Evolutionary conservation across 352 stramenopile genomes (phyloP).

Genomic region (Pythium apleroticum): DNA sequence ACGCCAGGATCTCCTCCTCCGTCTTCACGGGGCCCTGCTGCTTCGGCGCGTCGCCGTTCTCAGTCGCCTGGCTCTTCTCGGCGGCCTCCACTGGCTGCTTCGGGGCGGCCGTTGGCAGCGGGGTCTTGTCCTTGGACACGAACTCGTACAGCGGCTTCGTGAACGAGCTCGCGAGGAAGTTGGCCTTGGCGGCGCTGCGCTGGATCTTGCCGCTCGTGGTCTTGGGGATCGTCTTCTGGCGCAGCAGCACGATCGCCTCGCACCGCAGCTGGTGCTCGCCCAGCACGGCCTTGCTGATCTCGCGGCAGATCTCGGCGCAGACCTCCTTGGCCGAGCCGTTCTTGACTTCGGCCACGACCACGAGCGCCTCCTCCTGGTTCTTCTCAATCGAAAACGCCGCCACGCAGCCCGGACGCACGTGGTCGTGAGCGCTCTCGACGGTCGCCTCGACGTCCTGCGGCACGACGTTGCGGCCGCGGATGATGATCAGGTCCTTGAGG

Average conservation of each 20-base stretch:
- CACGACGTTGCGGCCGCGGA: conserved; percentile 75
- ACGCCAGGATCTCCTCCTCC: conserved; percentile 66
- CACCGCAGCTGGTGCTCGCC: conserved; percentile 73
- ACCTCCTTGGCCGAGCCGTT: conserved; percentile 55
- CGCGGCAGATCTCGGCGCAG: conserved; percentile 51
- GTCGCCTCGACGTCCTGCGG: conserved; percentile 79
- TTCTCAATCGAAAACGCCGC: conserved; percentile 83
- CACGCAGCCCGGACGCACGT: conserved; percentile 70
- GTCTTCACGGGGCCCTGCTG: conserved; percentile 48
- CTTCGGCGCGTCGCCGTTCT: conserved; percentile 24
- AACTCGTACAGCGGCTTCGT: conserved; percentile 55
- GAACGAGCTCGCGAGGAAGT: conserved; percentile 45
- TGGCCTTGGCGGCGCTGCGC: conserved; percentile 59
- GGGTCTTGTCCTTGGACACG: conserved; percentile 36
- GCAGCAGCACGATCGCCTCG: conserved; percentile 70
- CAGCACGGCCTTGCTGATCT: conserved; percentile 67
- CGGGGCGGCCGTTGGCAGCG: conserved; percentile 8
- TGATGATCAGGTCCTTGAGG: conserved; percentile 85
- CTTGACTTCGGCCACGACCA: conserved; percentile 78
- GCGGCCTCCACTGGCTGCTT: conserved; percentile 14
- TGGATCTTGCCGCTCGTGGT: conserved; percentile 88
- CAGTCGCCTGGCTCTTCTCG: conserved; percentile 6
- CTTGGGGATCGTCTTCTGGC: conserved; percentile 73
- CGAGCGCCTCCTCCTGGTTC: conserved; percentile 68
- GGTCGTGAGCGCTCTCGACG: conserved; percentile 59